Conservation (phyloP, 2,329 filamentous ascomycete genomes). For the Cercospora sojina region DNA sequence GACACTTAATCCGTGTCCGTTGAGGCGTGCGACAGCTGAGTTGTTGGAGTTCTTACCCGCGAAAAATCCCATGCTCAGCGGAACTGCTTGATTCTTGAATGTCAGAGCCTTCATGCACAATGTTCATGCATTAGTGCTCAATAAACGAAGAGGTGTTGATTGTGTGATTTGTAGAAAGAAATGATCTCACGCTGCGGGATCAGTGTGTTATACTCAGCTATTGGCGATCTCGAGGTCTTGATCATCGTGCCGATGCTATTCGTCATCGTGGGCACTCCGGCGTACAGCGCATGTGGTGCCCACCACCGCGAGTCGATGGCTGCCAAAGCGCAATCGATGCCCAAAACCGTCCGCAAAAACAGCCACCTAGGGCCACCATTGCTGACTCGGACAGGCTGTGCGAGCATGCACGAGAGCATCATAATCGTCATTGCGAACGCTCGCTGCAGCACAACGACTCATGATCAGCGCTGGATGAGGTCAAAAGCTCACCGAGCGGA, state of each 20-base stretch:
- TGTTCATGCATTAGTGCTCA: conserved; percentile 3
- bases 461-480: conserved; percentile 12
- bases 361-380: conserved; percentile 8
- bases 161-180: conserved; percentile 5
- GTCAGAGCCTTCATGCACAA: conserved; percentile 18
- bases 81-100: conserved; percentile 24
- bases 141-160: neutral
- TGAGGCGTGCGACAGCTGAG: conserved; percentile 13
- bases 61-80: conserved; percentile 25
- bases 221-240: conserved; percentile 13
- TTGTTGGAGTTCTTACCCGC: conserved; percentile 17
- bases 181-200: neutral
- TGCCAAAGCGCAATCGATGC: conserved; percentile 16
- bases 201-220: conserved; percentile 17
- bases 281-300: conserved; percentile 10
- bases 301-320: conserved; percentile 21
- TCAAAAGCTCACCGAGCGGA: neutral
- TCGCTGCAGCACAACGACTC: conserved; percentile 12
- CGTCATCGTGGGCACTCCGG: conserved; percentile 15
- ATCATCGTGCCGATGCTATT: conserved; percentile 13
- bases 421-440: conserved; percentile 9
- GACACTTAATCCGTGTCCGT: conserved; percentile 19
- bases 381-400: conserved; percentile 14
- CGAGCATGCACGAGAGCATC: conserved; percentile 16
- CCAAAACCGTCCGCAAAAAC: conserved; percentile 10